Evolutionary conservation across 768 basidiomycete genomes (phyloP).

Genomic region (Lentinus brumalis): DNA sequence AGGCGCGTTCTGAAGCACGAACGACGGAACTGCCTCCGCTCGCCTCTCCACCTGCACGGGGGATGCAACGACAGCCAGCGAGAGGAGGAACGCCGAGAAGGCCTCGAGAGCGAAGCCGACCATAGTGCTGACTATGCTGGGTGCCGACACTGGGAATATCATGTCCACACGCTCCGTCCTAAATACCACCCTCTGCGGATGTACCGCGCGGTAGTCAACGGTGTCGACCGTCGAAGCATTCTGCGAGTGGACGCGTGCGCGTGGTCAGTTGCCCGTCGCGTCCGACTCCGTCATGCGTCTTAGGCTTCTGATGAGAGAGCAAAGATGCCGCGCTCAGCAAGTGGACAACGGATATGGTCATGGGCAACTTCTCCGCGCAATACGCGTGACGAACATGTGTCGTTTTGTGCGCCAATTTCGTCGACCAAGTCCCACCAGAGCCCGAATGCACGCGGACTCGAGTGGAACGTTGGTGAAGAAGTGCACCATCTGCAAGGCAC

Average conservation of each 20-base stretch:
- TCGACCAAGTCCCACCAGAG: too few species aligned
- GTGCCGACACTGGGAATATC: neutral
- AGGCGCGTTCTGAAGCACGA: constrained; percentile 30
- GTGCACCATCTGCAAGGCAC: neutral
- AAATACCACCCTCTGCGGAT: neutral
- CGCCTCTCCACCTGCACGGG: constrained; percentile 11
- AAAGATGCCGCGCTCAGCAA: neutral
- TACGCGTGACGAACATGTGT: neutral
- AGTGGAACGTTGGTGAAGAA: neutral
- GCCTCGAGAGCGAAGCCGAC: neutral
- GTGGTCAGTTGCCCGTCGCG: neutral
- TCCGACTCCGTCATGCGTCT: neutral
- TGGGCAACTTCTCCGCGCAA: neutral
- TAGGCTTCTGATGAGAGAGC: too few species aligned
- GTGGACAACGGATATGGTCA: neutral
- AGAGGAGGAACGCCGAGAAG: neutral
- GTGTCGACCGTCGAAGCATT: neutral
- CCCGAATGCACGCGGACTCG: neutral
- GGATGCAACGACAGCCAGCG: constrained; percentile 4
- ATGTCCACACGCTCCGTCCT: neutral
- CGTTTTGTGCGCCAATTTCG: neutral
- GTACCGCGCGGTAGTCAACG: neutral
- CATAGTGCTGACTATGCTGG: neutral
- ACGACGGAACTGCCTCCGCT: constrained; percentile 24
- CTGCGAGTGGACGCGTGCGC: neutral